phyloP scores from a whole-genome alignment of 345 rosid genomes.

The Murraya paniculata region DNA sequence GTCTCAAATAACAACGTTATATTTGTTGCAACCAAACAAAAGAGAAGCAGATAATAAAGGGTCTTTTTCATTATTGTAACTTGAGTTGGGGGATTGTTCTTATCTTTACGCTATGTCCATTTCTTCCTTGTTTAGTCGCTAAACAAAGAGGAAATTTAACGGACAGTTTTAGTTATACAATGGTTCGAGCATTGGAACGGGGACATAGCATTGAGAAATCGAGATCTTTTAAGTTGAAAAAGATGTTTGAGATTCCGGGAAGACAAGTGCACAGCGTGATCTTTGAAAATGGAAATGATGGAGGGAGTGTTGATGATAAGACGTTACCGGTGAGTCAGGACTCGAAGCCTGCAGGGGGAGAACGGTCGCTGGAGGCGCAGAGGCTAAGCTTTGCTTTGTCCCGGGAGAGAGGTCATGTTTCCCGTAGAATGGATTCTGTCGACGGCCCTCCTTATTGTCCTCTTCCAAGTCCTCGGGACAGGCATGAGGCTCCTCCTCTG shows the following conservation, averaged over 20 bases:
- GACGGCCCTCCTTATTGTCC: not conserved
- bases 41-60: not conserved
- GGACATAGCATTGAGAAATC: slow-evolving; percentile 45
- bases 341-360: not conserved
- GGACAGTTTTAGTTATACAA: slow-evolving; percentile 12
- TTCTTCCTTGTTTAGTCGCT: slow-evolving; percentile 15
- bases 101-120: not conserved
- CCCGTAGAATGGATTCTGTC: slow-evolving; percentile 8
- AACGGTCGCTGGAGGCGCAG: slow-evolving; percentile 24
- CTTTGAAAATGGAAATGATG: slow-evolving; percentile 10
- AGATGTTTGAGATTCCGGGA: slow-evolving; percentile 44
- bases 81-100: not conserved
- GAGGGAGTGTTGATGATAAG: not conserved
- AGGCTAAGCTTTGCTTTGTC: slow-evolving; percentile 29
- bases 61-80: not conserved
- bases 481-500: not conserved
- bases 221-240: slow-evolving; percentile 43
- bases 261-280: slow-evolving; percentile 23
- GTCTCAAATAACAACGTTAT: not conserved
- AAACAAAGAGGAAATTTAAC: slow-evolving; percentile 8
- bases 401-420: slow-evolving; percentile 14
- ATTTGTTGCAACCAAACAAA: slow-evolving; percentile 16
- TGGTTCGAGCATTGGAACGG: slow-evolving; percentile 67
- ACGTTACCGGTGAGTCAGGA: too few relatives aligned
- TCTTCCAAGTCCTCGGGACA: slow-evolving; percentile 14